Conservation (phyloP, 306 rosid species). For the Luffa acutangula region DNA sequence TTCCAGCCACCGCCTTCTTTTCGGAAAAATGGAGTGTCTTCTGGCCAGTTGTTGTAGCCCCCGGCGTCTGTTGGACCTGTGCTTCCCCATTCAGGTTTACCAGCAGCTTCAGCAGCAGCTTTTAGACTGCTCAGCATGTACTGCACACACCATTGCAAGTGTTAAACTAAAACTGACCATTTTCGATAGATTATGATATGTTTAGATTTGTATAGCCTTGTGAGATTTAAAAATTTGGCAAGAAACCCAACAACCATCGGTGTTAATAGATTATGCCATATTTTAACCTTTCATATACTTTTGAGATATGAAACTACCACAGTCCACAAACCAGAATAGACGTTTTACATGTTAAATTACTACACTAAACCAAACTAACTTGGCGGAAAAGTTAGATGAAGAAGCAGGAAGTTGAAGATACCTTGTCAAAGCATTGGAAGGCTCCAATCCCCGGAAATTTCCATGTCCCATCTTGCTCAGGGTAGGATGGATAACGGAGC, state of each 20-base stretch:
- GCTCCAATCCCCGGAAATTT: constrained; percentile 92
- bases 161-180: background rate
- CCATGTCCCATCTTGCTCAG: constrained; percentile 91
- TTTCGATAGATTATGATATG: no score
- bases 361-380: background rate
- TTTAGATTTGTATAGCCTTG: no score
- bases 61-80: constrained; percentile 99
- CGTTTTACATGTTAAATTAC: background rate
- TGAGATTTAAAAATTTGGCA: no score
- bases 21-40: constrained; percentile 73
- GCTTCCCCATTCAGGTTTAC: constrained; percentile 81
- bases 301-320: background rate
- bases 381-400: background rate
- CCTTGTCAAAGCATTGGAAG: constrained; percentile 96
- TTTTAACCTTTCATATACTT: background rate
- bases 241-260: no score
- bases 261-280: no score
- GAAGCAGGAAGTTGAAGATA: constrained; percentile 6
- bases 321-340: background rate
- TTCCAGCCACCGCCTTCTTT: constrained; percentile 91
- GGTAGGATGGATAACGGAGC: constrained; percentile 93
- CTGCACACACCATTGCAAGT: constrained; percentile 30
- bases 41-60: constrained; percentile 89
- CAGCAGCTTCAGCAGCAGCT: constrained; percentile 68
- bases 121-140: constrained; percentile 71